These are phyloP conservation scores for Porodaedalea pini DNA, from an alignment of 1,284 basidiomycete genomes.

Conservation along the genomic window DNA sequence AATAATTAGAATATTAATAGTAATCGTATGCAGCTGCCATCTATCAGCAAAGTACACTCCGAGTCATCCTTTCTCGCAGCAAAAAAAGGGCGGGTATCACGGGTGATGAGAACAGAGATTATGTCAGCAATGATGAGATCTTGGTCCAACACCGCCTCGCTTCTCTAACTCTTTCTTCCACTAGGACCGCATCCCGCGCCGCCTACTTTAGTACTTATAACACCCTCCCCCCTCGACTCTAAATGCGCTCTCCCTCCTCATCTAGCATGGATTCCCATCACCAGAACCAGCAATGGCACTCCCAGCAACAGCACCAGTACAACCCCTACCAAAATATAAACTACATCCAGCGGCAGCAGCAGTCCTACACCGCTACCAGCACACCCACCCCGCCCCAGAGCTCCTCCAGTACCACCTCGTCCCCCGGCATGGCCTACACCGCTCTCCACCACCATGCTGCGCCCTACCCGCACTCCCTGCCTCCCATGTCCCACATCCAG, in stretches of 20 bases:
- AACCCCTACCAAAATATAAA: conserved; percentile 9
- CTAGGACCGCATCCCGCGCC: background rate
- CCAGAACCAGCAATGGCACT: conserved; percentile 1
- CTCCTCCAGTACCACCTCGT: conserved; percentile 9
- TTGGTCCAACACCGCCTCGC: background rate
- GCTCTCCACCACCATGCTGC: conserved; percentile 22
- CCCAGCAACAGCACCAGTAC: conserved; percentile 2
- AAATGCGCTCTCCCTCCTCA: conserved; percentile 6
- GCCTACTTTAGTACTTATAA: background rate
- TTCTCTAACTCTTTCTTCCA: background rate
- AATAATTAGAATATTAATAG: background rate
- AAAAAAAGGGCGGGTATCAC: background rate
- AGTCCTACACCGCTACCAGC: conserved; percentile 1
- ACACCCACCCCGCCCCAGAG: conserved; percentile 10
- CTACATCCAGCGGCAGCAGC: conserved; percentile 9
- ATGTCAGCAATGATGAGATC: background rate
- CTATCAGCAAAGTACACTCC: too few relatives aligned
- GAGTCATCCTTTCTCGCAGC: background rate
- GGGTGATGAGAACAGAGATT: background rate
- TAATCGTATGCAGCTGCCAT: background rate
- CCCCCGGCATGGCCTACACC: conserved; percentile 17
- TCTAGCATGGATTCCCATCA: conserved; percentile 6
- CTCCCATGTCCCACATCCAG: conserved; percentile 33
- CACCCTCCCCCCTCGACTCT: background rate
- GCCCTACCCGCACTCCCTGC: conserved; percentile 30